Base-by-base conservation (phyloP, 2,329 filamentous ascomycete species). In the Trichoderma sp. region DNA sequence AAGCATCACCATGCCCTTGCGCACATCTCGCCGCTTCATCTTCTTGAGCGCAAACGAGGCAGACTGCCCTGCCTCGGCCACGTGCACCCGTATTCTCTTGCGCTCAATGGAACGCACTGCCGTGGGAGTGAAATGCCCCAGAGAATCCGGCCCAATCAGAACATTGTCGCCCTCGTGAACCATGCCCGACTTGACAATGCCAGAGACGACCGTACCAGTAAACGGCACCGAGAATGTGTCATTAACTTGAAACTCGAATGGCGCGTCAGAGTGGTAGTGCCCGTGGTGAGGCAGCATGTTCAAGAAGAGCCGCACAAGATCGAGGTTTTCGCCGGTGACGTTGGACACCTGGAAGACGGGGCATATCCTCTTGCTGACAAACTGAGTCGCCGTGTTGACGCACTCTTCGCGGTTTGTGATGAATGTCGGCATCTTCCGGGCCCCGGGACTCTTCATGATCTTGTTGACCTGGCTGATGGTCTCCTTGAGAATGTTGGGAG, bases 281-380 rank as follows among this genome's bases (percentile, higher is more conserved):
- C 95, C 95, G 74, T 97, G 93, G 74, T 97, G 94, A 1, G 96
- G 96, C 4, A 99, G 85, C 70, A 98, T 97, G 75, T 98, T 98
- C 66, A 99, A 82, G 79, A 99, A 99, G 0, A 91, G 92, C 66
- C 95, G 91, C 5, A 99, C 94, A 5, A 97, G 86, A 71, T 97
- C 92, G 56, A 99, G 86, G 70, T 92, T 93, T 79, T 96, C 88
- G 56, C 96, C 96, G 0, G 96, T 98, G 37, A 99, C 96, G 76
- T 99, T 99, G 73, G 95, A 98, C 13, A 99, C 94, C 76, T 98
- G 94, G 82, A 99, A 99, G 72, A 99, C 91, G 14, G 96, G 96
- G 76, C 95, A 98, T 77, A 99, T 97, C 51, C 96, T 88, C 79
- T 96, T 92, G 74, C 91, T 96, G 74, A 98, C 93, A 76, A 99